These are phyloP conservation scores for Iberis pinnata DNA, from an alignment of 345 rosid genomes.

Conservation along the genomic window DNA sequence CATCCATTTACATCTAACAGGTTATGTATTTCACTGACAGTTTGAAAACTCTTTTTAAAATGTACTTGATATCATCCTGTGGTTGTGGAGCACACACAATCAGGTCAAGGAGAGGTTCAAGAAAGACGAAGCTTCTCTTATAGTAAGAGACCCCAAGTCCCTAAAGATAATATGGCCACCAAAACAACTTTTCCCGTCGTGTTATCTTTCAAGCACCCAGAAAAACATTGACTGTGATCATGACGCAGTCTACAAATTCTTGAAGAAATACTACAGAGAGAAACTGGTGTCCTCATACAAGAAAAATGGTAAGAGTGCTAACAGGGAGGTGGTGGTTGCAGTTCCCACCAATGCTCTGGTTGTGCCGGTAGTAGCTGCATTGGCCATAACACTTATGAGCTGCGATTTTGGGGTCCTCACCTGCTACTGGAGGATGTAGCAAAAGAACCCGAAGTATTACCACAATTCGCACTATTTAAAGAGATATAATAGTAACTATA, in stretches of 20 bases:
- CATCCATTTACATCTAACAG: slow-evolving; percentile 12
- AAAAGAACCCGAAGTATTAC: slow-evolving; percentile 92
- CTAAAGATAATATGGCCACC: slow-evolving; percentile 95
- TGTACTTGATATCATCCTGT: slow-evolving; percentile 68
- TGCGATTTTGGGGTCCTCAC: slow-evolving; percentile 95
- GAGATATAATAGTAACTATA: slow-evolving; percentile 53
- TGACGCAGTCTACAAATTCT: slow-evolving; percentile 72
- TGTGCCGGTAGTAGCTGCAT: slow-evolving; percentile 91
- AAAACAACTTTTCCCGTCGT: slow-evolving; percentile 71
- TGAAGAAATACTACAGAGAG: slow-evolving; percentile 59
- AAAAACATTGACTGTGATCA: slow-evolving; percentile 51
- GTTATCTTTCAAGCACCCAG: slow-evolving; percentile 40
- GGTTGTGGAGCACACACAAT: slow-evolving; percentile 95
- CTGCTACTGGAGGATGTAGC: slow-evolving; percentile 93
- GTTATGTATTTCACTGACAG: slow-evolving; percentile 38
- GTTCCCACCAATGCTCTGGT: slow-evolving; percentile 65
- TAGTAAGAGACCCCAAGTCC: slow-evolving; percentile 79
- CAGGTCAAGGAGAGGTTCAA: slow-evolving; percentile 71
- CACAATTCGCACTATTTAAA: slow-evolving; percentile 79
- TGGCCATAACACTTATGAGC: slow-evolving; percentile 95
- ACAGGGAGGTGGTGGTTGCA: slow-evolving; percentile 35
- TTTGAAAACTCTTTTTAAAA: slow-evolving; percentile 58
- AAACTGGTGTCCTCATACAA: slow-evolving; percentile 57
- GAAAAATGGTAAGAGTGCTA: slow-evolving; percentile 37
- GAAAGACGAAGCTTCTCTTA: slow-evolving; percentile 69